phyloP scores from a whole-genome alignment of 2,329 filamentous ascomycete genomes.

The Botryotinia calthae region DNA sequence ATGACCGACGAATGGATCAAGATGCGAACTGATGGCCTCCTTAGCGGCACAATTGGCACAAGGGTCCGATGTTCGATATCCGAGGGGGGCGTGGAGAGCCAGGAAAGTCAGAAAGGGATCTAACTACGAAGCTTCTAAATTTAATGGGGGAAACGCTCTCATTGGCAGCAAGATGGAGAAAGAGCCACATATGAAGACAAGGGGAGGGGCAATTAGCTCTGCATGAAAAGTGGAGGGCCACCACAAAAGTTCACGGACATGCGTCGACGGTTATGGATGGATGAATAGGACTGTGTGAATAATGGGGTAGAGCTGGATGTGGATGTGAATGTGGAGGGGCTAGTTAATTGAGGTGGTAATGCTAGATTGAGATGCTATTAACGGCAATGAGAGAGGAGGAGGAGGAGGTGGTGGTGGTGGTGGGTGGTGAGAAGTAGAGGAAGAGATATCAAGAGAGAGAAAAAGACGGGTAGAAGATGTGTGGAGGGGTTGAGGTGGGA shows the following conservation, averaged over 20 bases:
- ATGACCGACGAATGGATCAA: slow-evolving; percentile 7
- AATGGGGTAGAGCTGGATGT: neutral
- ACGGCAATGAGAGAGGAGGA: neutral
- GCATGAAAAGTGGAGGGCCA: slow-evolving; percentile 1
- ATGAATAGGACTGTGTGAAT: slow-evolving; percentile 1
- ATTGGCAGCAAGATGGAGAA: neutral
- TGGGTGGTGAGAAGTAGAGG: neutral
- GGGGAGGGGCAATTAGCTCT: neutral
- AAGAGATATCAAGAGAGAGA: neutral
- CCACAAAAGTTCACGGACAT: slow-evolving; percentile 5
- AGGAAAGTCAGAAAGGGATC: neutral
- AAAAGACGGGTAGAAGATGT: neutral
- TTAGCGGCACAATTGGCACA: slow-evolving; percentile 17
- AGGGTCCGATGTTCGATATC: slow-evolving; percentile 12
- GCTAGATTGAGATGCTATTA: neutral
- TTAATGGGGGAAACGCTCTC: neutral
- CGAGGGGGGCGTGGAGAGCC: neutral
- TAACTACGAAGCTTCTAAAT: neutral
- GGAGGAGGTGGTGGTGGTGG: neutral
- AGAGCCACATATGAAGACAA: slow-evolving; percentile 3
- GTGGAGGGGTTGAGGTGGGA: neutral
- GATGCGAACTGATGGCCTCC: neutral
- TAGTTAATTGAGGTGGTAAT: neutral
- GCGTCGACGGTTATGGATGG: slow-evolving; percentile 4
- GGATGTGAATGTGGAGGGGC: neutral